phyloP scores from a whole-genome alignment of 1,284 basidiomycete species.

The Apiotrichum brassicae region DNA sequence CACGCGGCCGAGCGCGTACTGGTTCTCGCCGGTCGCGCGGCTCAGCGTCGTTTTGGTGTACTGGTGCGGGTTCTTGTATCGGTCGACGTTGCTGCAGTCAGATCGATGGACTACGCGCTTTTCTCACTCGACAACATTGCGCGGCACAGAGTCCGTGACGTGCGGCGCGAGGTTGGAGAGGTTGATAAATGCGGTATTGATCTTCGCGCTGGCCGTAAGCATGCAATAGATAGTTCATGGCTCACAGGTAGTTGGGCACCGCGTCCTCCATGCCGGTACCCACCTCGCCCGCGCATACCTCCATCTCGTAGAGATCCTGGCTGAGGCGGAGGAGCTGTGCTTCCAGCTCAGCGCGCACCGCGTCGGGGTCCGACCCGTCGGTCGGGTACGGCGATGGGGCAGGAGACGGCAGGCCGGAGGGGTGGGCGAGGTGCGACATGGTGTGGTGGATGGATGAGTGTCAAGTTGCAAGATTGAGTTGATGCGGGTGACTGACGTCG shows the following conservation, averaged over 20 bases:
- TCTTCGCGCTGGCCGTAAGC: constrained; percentile 21
- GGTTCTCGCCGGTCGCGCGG: constrained; percentile 40
- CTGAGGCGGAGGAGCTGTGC: constrained; percentile 26
- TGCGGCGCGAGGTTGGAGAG: constrained; percentile 25
- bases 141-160: constrained; percentile 37
- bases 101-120: background rate
- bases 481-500: background rate
- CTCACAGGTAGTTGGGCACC: constrained; percentile 36
- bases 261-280: constrained; percentile 30
- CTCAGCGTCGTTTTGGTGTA: constrained; percentile 34
- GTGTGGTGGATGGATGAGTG: constrained; percentile 9
- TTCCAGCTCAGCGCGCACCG: constrained; percentile 32
- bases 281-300: constrained; percentile 44
- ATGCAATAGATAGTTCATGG: background rate
- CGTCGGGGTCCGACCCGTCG: constrained; percentile 18
- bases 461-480: background rate
- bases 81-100: constrained; percentile 23
- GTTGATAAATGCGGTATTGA: constrained; percentile 27
- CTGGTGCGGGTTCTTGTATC: constrained; percentile 31
- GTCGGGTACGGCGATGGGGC: constrained; percentile 26
- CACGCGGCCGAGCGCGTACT: constrained; percentile 39
- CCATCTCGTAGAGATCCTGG: constrained; percentile 44
- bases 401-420: constrained; percentile 27
- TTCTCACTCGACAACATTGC: constrained; percentile 36
- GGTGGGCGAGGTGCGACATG: constrained; percentile 17